phyloP scores from a whole-genome alignment of 148 eudicot genomes.

The Salicornia ramosissima region DNA sequence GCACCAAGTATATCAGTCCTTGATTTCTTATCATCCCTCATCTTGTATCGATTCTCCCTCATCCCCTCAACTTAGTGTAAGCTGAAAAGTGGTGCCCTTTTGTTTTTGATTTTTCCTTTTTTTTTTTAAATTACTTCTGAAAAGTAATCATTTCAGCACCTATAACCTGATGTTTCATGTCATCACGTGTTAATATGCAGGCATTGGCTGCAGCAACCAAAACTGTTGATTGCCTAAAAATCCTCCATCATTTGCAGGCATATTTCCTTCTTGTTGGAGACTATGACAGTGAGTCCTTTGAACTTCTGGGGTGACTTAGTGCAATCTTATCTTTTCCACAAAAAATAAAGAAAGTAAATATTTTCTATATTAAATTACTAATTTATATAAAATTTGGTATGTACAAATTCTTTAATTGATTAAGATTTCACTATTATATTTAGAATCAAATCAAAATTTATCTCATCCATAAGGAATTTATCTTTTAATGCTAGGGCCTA shows the following conservation, averaged over 20 bases:
- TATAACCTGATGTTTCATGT: conserved; percentile 6
- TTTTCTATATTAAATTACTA: not conserved
- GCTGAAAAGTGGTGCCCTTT: not conserved
- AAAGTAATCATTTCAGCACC: not conserved
- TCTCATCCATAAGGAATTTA: no score
- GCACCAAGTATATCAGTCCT: not conserved
- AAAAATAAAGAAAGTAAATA: not conserved
- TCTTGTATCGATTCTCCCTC: not conserved
- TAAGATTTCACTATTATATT: not conserved
- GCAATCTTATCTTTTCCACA: conserved; percentile 2
- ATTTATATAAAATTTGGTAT: not conserved
- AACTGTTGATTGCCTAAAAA: conserved; percentile 87
- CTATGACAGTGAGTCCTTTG: conserved; percentile 57
- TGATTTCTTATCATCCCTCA: not conserved
- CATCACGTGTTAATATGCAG: conserved; percentile 54
- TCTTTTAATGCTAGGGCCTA: no score
- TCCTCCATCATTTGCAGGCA: conserved; percentile 87
- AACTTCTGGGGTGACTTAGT: conserved; percentile 2
- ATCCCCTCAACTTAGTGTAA: not conserved
- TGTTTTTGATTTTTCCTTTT: not conserved
- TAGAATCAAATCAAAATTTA: not conserved
- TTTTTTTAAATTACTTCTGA: not conserved
- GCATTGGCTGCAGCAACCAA: conserved; percentile 98
- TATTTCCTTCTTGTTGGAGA: conserved; percentile 94
- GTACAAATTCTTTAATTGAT: not conserved